Base-by-base conservation (phyloP, 768 basidiomycete genomes). In the Tephrocybe sp. region DNA sequence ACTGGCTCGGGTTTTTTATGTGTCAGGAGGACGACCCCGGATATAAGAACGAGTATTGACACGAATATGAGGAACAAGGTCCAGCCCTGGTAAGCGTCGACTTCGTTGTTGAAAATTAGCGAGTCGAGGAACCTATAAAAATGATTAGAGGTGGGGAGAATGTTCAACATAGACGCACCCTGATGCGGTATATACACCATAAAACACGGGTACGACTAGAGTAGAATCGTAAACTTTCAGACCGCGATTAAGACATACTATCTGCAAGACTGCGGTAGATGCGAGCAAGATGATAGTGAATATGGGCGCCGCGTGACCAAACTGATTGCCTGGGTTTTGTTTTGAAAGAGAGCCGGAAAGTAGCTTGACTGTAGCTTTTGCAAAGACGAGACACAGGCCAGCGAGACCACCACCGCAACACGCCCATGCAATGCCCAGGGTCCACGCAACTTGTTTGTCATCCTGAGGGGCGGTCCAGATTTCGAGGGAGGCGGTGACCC, bases 151-250 rank as follows among this genome's bases (percentile, higher is more conserved):
- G 22, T 9, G 31, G 23, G 17, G 14, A 46, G n/a, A n/a, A 33
- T 42, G 3, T 22, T 22, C 31, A 23, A 8, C 30, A 35, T 23
- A 22, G 11, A 69, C 78, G 39, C 64, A 89, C 82, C 91, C 90
- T 19, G 81, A 77, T 2, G 87, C 88, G 0, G 92, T 94, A 62
- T 94, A 95, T 9, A 93, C 84, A 9, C 92, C 92, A 63, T 96
- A 98, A 65, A 98, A 97, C 12, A 95, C 86, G 0, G 96, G 95
- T 0, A 97, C 94, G 14, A 97, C 92, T 0, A 97, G 68, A 0
- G 90, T 92, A 14, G 89, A 91, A 61, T 93, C 94, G 59, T 95
- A 95, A 8, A 90, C 85, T 61, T 84, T 84, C n/a, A 96, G 74
- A 5, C 89, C 94, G 36, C 87, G 84, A 63, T 98, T 95, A 36